Evolutionary conservation across 73 alveolate species (phyloP).

Genomic region (Paramecium tetraurelia): DNA sequence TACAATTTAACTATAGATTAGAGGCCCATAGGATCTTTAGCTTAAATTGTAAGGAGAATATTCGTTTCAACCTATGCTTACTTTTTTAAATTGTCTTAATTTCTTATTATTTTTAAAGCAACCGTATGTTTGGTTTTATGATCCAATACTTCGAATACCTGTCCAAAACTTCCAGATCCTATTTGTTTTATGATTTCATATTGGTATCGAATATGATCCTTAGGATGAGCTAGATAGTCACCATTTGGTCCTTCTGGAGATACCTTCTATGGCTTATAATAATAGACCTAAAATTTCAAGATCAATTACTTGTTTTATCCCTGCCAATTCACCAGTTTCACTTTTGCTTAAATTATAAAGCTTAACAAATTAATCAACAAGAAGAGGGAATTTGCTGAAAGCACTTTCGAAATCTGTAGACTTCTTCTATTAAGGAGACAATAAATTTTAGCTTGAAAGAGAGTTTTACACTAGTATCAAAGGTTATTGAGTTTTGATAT

Average conservation of each 20-base stretch:
- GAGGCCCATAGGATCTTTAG: slow-evolving; percentile 58
- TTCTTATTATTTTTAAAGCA: slow-evolving; percentile 91
- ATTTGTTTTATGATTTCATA: slow-evolving; percentile 84
- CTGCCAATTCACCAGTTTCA: background rate
- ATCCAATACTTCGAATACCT: slow-evolving; percentile 88
- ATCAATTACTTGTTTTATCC: background rate
- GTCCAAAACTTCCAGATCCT: slow-evolving; percentile 96
- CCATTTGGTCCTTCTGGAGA: slow-evolving; percentile 83
- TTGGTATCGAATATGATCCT: slow-evolving; percentile 89
- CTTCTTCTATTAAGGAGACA: background rate
- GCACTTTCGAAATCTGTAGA: background rate
- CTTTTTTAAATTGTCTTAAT: slow-evolving; percentile 85
- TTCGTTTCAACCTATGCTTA: slow-evolving; percentile 90
- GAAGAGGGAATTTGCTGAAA: slow-evolving; percentile 10
- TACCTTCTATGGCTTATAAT: background rate
- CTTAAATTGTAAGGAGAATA: slow-evolving; percentile 66
- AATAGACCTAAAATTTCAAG: background rate
- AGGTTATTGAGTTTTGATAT: background rate
- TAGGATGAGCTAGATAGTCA: slow-evolving; percentile 33
- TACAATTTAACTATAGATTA: slow-evolving; percentile 59
- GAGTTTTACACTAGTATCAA: background rate
- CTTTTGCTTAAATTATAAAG: background rate
- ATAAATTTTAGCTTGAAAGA: background rate
- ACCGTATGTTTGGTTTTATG: slow-evolving; percentile 83
- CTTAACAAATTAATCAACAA: slow-evolving; percentile 6